Conservation (phyloP, 176 grass and related monocot genomes). For the Rhynchospora pubera region DNA sequence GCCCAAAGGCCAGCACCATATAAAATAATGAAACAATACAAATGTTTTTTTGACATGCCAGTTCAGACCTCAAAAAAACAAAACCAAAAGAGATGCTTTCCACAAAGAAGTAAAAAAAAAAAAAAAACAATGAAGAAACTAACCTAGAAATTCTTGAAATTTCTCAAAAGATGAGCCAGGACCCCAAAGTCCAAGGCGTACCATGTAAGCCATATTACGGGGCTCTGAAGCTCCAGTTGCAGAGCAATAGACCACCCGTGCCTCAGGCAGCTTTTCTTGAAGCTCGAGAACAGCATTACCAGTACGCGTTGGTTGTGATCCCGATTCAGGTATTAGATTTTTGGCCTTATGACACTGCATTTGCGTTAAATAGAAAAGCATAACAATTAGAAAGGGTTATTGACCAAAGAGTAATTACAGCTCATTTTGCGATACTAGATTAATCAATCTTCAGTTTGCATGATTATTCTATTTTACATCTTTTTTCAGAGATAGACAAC, state of each 20-base stretch:
- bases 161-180: conserved; percentile 66
- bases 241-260: conserved; percentile 92
- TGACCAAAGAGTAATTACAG: background rate
- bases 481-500: background rate
- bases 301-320: conserved; percentile 85
- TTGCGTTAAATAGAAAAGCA: conserved; percentile 3
- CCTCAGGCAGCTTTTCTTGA: conserved; percentile 77
- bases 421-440: background rate
- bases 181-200: conserved; percentile 97
- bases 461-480: background rate
- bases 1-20: background rate
- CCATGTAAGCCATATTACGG: conserved; percentile 97
- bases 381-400: background rate
- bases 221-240: conserved; percentile 99
- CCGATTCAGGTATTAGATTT: conserved; percentile 93
- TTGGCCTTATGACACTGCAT: conserved; percentile 99
- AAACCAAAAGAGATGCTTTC: conserved; percentile 12
- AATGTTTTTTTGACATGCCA: background rate
- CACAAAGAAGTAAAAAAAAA: background rate
- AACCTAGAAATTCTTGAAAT: conserved; percentile 82
- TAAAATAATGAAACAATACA: background rate
- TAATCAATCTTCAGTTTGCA: background rate
- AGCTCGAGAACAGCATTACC: conserved; percentile 91
- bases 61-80: background rate
- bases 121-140: conserved; percentile 16